Conservation (phyloP, 73 alveolate genomes). For the Paramecium primaurelia region DNA sequence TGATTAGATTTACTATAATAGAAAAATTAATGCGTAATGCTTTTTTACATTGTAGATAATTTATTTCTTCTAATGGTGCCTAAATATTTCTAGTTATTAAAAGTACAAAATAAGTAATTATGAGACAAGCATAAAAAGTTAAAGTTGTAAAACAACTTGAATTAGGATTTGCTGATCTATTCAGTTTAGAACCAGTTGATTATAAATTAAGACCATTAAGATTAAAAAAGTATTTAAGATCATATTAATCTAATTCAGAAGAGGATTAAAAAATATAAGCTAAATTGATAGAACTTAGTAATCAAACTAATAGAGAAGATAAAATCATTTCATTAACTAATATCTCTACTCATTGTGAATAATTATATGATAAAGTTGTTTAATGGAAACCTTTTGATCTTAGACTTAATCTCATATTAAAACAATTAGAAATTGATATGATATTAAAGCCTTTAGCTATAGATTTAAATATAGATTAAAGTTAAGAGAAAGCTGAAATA, state of each 20-base stretch:
- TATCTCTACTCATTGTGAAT: not conserved
- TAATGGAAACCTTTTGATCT: conserved; percentile 3
- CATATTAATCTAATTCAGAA: not conserved
- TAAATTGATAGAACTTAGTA: not conserved
- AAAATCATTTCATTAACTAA: not conserved
- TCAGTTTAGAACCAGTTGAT: conserved; percentile 57
- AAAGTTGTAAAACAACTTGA: conserved; percentile 40
- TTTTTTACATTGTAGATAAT: conserved; percentile 3
- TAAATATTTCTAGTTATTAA: conserved; percentile 39
- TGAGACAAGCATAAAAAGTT: conserved; percentile 26
- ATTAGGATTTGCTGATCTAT: conserved; percentile 56
- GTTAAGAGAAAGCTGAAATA: conserved; percentile 55
- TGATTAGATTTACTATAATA: conserved; percentile 38
- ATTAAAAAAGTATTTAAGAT: conserved; percentile 28
- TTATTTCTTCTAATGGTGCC: conserved; percentile 20
- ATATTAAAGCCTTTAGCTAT: not conserved
- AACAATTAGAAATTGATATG: not conserved
- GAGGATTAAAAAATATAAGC: not conserved
- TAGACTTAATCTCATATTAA: not conserved
- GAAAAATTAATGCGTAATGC: conserved; percentile 49
- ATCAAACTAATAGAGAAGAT: not conserved
- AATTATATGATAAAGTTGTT: not conserved
- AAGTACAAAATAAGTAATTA: not conserved
- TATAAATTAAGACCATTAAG: conserved; percentile 46
- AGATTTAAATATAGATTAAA: conserved; percentile 39